Evolutionary conservation across 495 filamentous ascomycete genomes (phyloP), one percentile per base, ranked within the genome.

Genomic region (Parathielavia appendiculata): DNA sequence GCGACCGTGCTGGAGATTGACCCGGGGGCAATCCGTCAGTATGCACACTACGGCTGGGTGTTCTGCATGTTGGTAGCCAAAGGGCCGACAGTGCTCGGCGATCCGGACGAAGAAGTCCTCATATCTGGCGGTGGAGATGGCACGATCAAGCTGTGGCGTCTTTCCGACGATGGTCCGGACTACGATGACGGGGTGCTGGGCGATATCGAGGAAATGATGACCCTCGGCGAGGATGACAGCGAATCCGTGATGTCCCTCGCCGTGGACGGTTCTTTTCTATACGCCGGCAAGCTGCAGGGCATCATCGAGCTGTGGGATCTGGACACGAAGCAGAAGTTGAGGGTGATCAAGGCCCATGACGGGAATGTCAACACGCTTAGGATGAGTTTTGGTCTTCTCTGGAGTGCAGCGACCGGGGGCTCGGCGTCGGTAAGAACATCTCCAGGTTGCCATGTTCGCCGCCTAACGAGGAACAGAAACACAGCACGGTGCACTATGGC

Each of bases 281-380:
- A 97, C 67, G 89, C 87, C 61, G 93, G 93, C 57, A 83, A 91
- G 53, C 80, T 89, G 0, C 83, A 86, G n/a, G 93, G 93, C n/a
- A 84, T 95, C 43, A 80, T 98, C 52, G 92, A 96, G 67, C 85
- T 97, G 16, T 98, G 93, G 93, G 95, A 98, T 65, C 76, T 97
- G 14, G 93, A 98, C 68, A 97, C 93, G 2, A 83, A 86, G 59
- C 93, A 98, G 75, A 86, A 93, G 50, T 78, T 98, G 19, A 81
- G 92, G 55, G 89, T 85, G 10, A 84, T 97, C 62, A 89, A 87
- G 63, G 80, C 84, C 19, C 86, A 92, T 59, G 85, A 82, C 20
- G 87, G 86, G 9, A 95, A 97, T 68, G 80, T 98, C 46, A 90
- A 92, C 75, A 86, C 90, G 10, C 76, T 98, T 50, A 81, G 86